Evolutionary conservation across 169 alveolate genomes (phyloP).

Genomic region (Cryptosporidium xiaoi): DNA sequence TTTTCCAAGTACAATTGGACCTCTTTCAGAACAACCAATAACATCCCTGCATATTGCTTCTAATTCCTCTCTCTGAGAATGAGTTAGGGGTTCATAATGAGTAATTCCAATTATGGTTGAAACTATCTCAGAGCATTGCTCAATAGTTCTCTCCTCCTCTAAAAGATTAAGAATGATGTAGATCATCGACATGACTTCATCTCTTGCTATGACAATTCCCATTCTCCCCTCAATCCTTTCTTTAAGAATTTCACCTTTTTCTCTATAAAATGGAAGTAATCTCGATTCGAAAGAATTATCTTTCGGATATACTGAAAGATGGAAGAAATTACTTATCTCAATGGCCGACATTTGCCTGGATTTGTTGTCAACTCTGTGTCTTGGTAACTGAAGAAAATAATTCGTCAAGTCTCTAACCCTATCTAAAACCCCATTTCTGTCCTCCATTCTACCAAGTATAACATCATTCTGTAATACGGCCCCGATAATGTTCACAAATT

Average conservation of each 20-base stretch:
- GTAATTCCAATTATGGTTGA: constrained; percentile 35
- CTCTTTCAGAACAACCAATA: neutral
- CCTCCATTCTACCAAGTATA: constrained; percentile 40
- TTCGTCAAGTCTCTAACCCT: constrained; percentile 3
- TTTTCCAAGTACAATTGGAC: neutral
- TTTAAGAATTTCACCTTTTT: constrained; percentile 4
- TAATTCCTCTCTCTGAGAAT: constrained; percentile 7
- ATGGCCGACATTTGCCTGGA: constrained; percentile 44
- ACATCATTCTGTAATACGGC: constrained; percentile 54
- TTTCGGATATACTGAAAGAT: constrained; percentile 25
- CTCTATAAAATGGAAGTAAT: constrained; percentile 36
- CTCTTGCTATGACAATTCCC: constrained; percentile 33
- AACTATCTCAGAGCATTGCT: constrained; percentile 41
- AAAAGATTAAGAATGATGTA: constrained; percentile 57
- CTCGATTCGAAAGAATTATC: constrained; percentile 68
- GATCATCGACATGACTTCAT: constrained; percentile 47
- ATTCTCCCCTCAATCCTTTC: neutral
- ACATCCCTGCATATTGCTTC: constrained; percentile 5
- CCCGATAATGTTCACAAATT: constrained; percentile 52
- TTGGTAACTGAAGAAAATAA: constrained; percentile 48
- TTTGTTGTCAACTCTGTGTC: constrained; percentile 50
- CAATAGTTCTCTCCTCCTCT: constrained; percentile 46
- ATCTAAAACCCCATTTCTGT: neutral
- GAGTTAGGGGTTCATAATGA: neutral
- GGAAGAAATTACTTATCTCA: constrained; percentile 35